Base-by-base conservation (phyloP, 768 basidiomycete species). In the Suillus occidentalis region DNA sequence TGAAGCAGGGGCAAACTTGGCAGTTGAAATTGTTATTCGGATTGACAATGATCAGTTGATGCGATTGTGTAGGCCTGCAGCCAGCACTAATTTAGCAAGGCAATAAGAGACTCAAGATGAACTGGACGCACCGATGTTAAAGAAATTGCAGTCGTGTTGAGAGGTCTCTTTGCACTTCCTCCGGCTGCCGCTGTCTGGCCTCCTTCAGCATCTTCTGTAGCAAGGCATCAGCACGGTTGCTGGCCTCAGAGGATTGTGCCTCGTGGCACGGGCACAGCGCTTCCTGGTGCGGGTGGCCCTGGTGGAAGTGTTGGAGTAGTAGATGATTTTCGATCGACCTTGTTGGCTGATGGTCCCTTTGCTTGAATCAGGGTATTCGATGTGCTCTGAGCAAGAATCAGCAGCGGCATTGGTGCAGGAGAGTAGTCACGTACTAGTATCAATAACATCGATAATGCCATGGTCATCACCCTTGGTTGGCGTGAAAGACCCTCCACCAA, bases 401-500 rank as follows among this genome's bases (percentile, higher is more conserved):
- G 67, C 57, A 61, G 64, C 22, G 37, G 45, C 13, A 22, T 66
- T 53, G 6, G 31, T 16, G 39, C 31, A n/a, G 56, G 45, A 20
- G 63, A 9, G 60, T 6, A 16, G 36, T 49, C 31, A 87, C 93
- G 68, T 66, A 96, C 96, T 94, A 8, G 97, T 98, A 76, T 99
- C 97, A 66, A 99, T 83, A 64, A 97, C 87, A 73, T 98, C 92
- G 20, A 97, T 85, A 59, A 92, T 72, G 22, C 83, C 84, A 12
- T 90, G 87, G 76, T 98, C 94, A 62, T 97, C 96, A 9, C 84
- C 80, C 70, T 87, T 88, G 43, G 84, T 76, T 18, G 89, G 84
- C 43, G 88, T 81, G 75, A 91, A 89, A 1, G 94, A 93, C 78
- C 99, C 97, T 20, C 97, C 97, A 50, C 97, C 97, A 16, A 99